Conservation (phyloP, 2,329 filamentous ascomycete genomes). For the Thielaviopsis cerberus region DNA sequence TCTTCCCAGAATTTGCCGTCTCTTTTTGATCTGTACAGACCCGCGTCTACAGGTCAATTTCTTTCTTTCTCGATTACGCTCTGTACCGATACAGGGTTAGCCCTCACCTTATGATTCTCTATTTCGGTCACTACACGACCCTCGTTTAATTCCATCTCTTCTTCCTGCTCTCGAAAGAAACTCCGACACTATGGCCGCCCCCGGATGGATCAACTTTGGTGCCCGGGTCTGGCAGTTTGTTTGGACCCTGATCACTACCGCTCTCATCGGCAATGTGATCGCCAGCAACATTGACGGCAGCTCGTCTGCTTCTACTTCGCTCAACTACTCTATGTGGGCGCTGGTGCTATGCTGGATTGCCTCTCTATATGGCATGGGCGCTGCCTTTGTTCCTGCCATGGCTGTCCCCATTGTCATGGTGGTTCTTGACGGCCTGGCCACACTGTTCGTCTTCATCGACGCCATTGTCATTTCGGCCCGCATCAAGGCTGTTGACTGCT, state of each 20-base stretch:
- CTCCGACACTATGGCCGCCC: constrained; percentile 19
- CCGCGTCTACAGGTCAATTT: neutral
- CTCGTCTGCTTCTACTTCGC: constrained; percentile 25
- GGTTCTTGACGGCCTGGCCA: constrained; percentile 37
- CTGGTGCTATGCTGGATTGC: constrained; percentile 46
- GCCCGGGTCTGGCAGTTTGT: constrained; percentile 33
- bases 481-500: constrained; percentile 50
- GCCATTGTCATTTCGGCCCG: constrained; percentile 54
- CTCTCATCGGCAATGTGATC: constrained; percentile 40
- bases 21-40: neutral
- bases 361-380: constrained; percentile 41
- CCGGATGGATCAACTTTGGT: constrained; percentile 23
- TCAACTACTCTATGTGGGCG: constrained; percentile 54
- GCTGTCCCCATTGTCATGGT: constrained; percentile 34
- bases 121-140: neutral
- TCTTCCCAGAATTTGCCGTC: neutral
- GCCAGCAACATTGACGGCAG: constrained; percentile 28
- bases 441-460: constrained; percentile 51
- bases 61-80: neutral
- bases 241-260: constrained; percentile 33
- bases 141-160: neutral
- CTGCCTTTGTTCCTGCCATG: constrained; percentile 33
- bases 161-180: neutral
- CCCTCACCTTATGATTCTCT: neutral
- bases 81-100: neutral